Evolutionary conservation across 1,139 yeast genomes (phyloP).

Genomic region (Lodderomyces theae): DNA sequence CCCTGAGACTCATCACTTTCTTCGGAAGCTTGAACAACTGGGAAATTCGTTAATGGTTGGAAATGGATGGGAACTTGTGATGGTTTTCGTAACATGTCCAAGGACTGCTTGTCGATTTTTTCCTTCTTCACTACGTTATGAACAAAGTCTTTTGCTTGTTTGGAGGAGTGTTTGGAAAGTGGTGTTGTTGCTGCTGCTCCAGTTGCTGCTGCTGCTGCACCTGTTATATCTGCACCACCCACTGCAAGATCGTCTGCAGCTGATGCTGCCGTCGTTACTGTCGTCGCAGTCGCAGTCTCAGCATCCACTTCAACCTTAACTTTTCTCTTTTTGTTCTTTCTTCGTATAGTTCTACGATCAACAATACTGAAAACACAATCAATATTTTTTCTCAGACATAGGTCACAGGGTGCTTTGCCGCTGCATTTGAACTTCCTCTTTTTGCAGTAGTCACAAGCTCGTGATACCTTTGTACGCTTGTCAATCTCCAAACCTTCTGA

Average conservation of each 20-base stretch:
- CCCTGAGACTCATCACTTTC: slow-evolving; percentile 1
- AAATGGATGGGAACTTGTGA: slow-evolving; percentile 11
- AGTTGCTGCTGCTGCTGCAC: not conserved
- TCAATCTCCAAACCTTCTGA: slow-evolving; percentile 11
- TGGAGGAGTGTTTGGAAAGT: not conserved
- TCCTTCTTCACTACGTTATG: slow-evolving; percentile 7
- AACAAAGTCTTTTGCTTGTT: slow-evolving; percentile 4
- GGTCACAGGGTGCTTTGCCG: slow-evolving; percentile 28
- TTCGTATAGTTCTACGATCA: slow-evolving; percentile 19
- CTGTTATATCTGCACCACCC: too few species aligned
- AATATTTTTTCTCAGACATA: slow-evolving; percentile 24
- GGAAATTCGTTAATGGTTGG: slow-evolving; percentile 15
- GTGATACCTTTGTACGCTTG: slow-evolving; percentile 29
- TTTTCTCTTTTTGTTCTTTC: slow-evolving; percentile 15
- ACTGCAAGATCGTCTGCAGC: too few species aligned
- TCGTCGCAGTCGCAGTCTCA: not conserved
- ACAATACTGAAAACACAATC: slow-evolving; percentile 25
- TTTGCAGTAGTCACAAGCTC: slow-evolving; percentile 41
- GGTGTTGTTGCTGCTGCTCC: not conserved
- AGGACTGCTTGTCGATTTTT: slow-evolving; percentile 11
- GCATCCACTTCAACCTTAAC: slow-evolving; percentile 2
- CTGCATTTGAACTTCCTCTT: slow-evolving; percentile 35
- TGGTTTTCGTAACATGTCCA: slow-evolving; percentile 10
- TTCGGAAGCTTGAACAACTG: slow-evolving; percentile 8
- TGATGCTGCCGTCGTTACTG: not conserved